phyloP scores from a whole-genome alignment of 108 stramenopile genomes.

The Aurantiochytrium sp. region DNA sequence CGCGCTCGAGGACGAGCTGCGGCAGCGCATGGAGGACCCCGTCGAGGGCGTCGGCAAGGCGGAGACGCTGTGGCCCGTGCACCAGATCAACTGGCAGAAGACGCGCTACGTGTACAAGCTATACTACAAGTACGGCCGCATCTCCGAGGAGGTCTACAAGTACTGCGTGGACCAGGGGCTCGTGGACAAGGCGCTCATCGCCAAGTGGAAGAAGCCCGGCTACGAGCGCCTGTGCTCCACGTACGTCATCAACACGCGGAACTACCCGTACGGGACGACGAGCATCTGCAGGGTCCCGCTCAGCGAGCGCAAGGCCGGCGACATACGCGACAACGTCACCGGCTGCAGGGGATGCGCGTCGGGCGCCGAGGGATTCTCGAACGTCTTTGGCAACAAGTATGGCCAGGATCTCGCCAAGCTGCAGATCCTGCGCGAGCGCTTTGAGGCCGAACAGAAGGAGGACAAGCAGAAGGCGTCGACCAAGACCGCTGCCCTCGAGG shows the following conservation, averaged over 20 bases:
- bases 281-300: constrained; percentile 88
- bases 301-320: constrained; percentile 64
- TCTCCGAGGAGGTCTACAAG: constrained; percentile 83
- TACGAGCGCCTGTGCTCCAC: constrained; percentile 97
- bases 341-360: constrained; percentile 97
- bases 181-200: constrained; percentile 90
- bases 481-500: background rate
- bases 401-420: constrained; percentile 97
- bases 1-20: constrained; percentile 91
- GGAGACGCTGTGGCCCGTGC: constrained; percentile 97
- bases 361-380: constrained; percentile 78
- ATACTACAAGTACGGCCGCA: constrained; percentile 89
- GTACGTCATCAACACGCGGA: constrained; percentile 94
- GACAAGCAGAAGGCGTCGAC: constrained; percentile 32
- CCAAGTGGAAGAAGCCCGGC: constrained; percentile 99
- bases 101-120: constrained; percentile 94
- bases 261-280: constrained; percentile 98
- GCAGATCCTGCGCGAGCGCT: constrained; percentile 80
- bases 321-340: constrained; percentile 79
- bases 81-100: constrained; percentile 99
- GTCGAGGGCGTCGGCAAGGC: constrained; percentile 95
- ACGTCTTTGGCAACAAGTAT: constrained; percentile 99
- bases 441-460: constrained; percentile 56
- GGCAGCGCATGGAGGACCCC: constrained; percentile 92
- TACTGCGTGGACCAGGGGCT: constrained; percentile 94